Percentiles rank a stretch among this genome's conserved stretches.
These are phyloP conservation scores for Cercospora zeina DNA, from an alignment of 2,329 filamentous ascomycete genomes.

Conservation along the genomic window DNA sequence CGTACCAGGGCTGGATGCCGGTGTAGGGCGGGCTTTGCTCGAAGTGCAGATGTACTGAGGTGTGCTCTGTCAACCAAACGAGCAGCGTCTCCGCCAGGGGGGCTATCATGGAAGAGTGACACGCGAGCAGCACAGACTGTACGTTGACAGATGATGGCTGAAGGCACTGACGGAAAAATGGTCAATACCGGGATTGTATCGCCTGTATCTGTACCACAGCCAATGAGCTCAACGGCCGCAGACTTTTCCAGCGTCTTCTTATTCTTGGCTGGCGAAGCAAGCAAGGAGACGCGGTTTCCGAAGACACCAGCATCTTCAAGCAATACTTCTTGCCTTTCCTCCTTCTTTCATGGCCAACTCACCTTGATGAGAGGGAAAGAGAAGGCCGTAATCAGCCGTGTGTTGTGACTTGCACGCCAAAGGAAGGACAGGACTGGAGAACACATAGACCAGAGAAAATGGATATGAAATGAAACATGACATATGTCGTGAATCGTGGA, in stretches of 20 bases:
- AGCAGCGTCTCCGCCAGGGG: background rate
- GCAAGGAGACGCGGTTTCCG: slow-evolving; percentile 43
- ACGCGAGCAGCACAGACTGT: background rate
- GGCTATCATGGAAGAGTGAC: background rate
- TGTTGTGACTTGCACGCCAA: background rate
- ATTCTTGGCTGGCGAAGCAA: slow-evolving; percentile 35
- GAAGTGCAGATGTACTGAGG: slow-evolving; percentile 47
- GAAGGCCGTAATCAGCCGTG: slow-evolving; percentile 37
- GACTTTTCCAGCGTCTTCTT: slow-evolving; percentile 58
- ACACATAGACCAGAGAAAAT: background rate
- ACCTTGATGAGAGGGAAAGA: slow-evolving; percentile 32
- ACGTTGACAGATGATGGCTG: slow-evolving; percentile 17
- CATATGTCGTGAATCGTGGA: slow-evolving; percentile 6
- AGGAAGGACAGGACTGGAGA: background rate
- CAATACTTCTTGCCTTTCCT: slow-evolving; percentile 37
- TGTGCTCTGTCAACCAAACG: no score
- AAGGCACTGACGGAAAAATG: background rate
- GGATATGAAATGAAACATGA: background rate
- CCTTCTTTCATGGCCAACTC: slow-evolving; percentile 35
- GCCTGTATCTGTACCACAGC: slow-evolving; percentile 69
- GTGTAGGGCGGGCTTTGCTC: slow-evolving; percentile 51
- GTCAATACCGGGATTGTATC: slow-evolving; percentile 48
- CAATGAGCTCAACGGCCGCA: slow-evolving; percentile 59
- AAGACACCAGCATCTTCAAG: slow-evolving; percentile 37
- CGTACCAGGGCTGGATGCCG: slow-evolving; percentile 46